Conservation (phyloP, 192 early-diverging fungal genomes). For the Mortierella claussenii region DNA sequence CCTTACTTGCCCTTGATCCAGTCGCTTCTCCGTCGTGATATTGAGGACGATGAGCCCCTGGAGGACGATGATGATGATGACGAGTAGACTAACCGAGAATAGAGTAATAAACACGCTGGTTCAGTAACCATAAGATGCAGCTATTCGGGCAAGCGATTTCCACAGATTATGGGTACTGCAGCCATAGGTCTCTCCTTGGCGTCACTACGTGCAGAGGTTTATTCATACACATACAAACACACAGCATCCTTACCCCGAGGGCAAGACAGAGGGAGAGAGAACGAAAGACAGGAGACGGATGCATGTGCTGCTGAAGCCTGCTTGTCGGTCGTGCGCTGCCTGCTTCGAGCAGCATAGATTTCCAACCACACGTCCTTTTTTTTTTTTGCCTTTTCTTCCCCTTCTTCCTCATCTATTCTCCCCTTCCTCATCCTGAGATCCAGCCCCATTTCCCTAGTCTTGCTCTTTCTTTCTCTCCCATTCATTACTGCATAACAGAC, state of each 20-base stretch:
- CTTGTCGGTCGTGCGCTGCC: conserved; percentile 17
- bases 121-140: too few relatives aligned
- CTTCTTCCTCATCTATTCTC: not conserved
- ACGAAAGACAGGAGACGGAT: too few relatives aligned
- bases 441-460: not conserved
- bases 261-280: too few relatives aligned
- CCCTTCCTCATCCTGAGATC: conserved; percentile 5
- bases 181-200: too few relatives aligned
- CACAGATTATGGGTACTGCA: too few relatives aligned
- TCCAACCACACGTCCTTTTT: conserved; percentile 4
- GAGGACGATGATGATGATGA: conserved; percentile 78
- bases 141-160: too few relatives aligned
- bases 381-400: not conserved
- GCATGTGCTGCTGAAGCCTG: not conserved
- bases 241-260: too few relatives aligned
- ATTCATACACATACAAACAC: too few relatives aligned
- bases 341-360: too few relatives aligned
- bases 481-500: conserved; percentile 1
- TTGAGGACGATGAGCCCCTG: conserved; percentile 62
- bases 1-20: conserved; percentile 88
- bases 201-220: too few relatives aligned
- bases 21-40: conserved; percentile 75
- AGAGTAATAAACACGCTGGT: too few relatives aligned
- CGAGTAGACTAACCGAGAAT: conserved; percentile 34
- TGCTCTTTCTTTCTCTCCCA: not conserved